Percentiles rank a stretch among this genome's conserved stretches.
phyloP scores from a whole-genome alignment of 192 early-diverging fungal genomes.

The Gigaspora rosea region DNA sequence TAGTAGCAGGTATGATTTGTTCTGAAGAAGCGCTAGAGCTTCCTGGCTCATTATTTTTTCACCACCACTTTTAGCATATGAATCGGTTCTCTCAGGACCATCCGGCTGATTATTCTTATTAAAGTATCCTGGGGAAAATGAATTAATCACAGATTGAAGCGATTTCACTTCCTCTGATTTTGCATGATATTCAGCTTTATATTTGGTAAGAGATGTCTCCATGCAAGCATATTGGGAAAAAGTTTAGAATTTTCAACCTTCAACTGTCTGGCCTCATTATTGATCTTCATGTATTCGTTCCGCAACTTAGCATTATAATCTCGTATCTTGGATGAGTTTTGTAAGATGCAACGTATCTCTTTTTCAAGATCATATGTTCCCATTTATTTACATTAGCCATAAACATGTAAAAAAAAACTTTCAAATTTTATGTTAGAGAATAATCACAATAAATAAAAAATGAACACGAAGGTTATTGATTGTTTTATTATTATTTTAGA shows the following conservation, averaged over 20 bases:
- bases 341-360: slow-evolving; percentile 5
- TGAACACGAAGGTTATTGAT: no score
- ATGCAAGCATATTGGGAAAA: not conserved
- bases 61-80: not conserved
- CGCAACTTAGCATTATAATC: slow-evolving; percentile 9
- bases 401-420: no score
- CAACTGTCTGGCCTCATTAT: not conserved
- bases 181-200: not conserved
- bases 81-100: not conserved
- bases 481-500: no score
- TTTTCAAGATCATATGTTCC: no score
- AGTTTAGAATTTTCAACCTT: slow-evolving; percentile 7
- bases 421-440: no score
- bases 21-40: not conserved
- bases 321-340: slow-evolving; percentile 5
- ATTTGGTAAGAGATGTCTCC: slow-evolving; percentile 4
- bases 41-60: not conserved
- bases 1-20: not conserved
- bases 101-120: not conserved
- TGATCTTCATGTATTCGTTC: not conserved
- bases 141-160: slow-evolving; percentile 25
- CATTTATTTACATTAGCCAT: no score
- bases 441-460: no score
- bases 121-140: slow-evolving; percentile 3
- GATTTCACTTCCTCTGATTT: slow-evolving; percentile 8